phyloP scores from a whole-genome alignment of 169 alveolate genomes.

The Cystoisospora suis region DNA sequence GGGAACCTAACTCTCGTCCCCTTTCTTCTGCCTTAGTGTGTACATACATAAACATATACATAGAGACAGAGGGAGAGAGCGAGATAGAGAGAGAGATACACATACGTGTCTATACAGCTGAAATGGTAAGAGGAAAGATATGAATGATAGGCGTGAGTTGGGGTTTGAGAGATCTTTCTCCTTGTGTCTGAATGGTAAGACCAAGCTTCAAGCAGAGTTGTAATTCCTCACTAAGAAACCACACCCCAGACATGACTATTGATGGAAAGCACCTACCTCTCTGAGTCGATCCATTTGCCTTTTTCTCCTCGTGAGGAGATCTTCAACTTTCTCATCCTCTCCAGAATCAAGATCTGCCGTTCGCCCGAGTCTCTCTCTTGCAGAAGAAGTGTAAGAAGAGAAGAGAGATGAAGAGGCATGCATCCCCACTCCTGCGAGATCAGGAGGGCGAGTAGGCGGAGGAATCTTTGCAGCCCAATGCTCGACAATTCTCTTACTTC shows the following conservation, averaged over 20 bases:
- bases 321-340: too few species aligned
- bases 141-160: too few species aligned
- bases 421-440: too few species aligned
- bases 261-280: not conserved
- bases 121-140: not conserved
- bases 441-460: not conserved
- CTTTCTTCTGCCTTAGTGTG: too few species aligned
- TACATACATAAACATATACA: not conserved
- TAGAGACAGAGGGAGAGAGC: not conserved
- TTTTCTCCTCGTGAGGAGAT: not conserved
- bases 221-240: not conserved
- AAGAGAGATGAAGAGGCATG: not conserved
- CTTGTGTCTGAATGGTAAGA: too few species aligned
- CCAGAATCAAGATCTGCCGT: too few species aligned
- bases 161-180: too few species aligned
- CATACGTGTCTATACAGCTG: not conserved
- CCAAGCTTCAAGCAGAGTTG: too few species aligned
- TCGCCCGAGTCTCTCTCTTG: too few species aligned
- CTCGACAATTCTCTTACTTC: not conserved
- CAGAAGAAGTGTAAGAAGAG: not conserved
- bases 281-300: not conserved
- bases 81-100: too few species aligned
- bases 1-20: too few species aligned
- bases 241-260: not conserved
- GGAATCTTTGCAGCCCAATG: conserved; percentile 6